Evolutionary conservation across 2,329 filamentous ascomycete species (phyloP).

Genomic region (Xylariaceae sp.): DNA sequence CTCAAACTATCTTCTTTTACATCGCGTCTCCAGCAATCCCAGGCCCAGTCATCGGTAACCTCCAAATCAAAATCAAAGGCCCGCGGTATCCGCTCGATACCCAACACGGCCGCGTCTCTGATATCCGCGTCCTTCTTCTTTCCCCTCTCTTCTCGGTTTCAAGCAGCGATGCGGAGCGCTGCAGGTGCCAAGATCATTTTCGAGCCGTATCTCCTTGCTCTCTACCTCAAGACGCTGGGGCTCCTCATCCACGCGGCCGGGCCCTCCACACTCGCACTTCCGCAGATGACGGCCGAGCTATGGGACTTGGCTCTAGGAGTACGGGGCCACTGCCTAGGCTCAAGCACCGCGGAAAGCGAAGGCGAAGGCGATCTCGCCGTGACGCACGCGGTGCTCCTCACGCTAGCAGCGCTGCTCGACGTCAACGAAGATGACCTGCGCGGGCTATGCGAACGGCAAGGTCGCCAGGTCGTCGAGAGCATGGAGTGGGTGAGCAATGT

Average conservation of each 20-base stretch:
- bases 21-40: constrained; percentile 60
- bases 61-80: constrained; percentile 30
- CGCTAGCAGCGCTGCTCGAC: constrained; percentile 75
- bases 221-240: constrained; percentile 82
- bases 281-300: constrained; percentile 77
- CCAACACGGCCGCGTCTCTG: constrained; percentile 74
- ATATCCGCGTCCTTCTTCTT: constrained; percentile 79
- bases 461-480: constrained; percentile 76
- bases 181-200: constrained; percentile 54
- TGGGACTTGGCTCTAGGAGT: constrained; percentile 76
- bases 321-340: constrained; percentile 50
- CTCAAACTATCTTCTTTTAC: constrained; percentile 90
- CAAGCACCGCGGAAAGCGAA: constrained; percentile 1
- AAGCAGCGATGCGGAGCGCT: constrained; percentile 51
- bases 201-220: constrained; percentile 68
- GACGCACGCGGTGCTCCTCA: constrained; percentile 71
- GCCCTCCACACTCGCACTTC: constrained; percentile 69
- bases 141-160: constrained; percentile 77
- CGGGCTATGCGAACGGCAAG: constrained; percentile 67
- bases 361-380: constrained; percentile 53
- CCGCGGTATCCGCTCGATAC: constrained; percentile 50
- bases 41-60: neutral
- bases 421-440: constrained; percentile 71
- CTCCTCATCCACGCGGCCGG: constrained; percentile 80
- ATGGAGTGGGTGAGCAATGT: constrained; percentile 78